Evolutionary conservation across 2,329 filamentous ascomycete species (phyloP), one percentile per base, ranked within the genome.

Genomic region (Penicillium fuscoglaucum): DNA sequence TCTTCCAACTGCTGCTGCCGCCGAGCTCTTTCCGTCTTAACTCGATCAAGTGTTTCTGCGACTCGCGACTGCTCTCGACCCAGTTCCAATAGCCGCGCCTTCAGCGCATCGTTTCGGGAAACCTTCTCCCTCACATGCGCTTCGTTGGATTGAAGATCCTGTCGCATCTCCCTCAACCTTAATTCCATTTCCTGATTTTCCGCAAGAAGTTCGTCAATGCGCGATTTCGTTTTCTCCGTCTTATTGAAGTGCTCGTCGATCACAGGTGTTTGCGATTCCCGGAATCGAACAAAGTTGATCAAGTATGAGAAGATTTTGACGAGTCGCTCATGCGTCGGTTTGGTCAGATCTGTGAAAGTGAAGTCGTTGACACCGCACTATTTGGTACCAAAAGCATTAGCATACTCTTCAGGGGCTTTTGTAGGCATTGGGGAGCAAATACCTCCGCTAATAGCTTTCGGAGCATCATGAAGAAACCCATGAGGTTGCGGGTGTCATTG

Each of bases 281-380:
- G 90, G 78, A 98, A 99, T 53, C 95, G 88, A 66, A 98, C 93
- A 76, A 99, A 99, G 78, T 99, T 99, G 81, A 99, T 99, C 63
- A 98, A 85, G 76, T 97, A 97, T 64, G 91, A 96, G 74, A 99
- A 95, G 70, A 98, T 96, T 79, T 95, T 96, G 70, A 93, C 89
- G 15, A 98, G 84, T 45, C 95, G 90, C 58, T 91, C 89, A 72
- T 96, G 90, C 1, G 91, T 96, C 17, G 95, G 95, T 73, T 89
- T 90, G 73, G 96, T 93, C 6, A 99, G 81, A 74, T 99, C 95
- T 60, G 88, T 87, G 77, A 98, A 96, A 37, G 90, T 91, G 70
- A 99, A 96, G 76, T 99, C 95, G 61, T 88, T 88, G 67, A 99
- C 90, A 47, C 92, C 92, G 73, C 95, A 98, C 81, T 93, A 51